Conservation (phyloP, 2,329 filamentous ascomycete species). For the Tolypocladium paradoxum region DNA sequence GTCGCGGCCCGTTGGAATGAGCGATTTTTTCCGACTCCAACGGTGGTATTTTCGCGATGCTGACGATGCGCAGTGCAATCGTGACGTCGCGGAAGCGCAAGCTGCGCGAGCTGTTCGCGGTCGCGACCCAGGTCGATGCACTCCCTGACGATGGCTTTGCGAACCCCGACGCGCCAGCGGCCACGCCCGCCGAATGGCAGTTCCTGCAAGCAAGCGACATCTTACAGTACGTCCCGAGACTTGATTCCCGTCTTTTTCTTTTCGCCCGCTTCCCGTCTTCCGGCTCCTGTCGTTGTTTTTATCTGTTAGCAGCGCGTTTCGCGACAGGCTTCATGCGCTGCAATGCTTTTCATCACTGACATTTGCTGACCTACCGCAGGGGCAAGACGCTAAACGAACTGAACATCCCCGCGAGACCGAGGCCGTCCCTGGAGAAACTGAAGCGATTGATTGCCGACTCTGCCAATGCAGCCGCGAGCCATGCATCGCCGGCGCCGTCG, state of each 20-base stretch:
- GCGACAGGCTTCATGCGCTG: background rate
- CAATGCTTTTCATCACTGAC: background rate
- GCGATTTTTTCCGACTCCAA: conserved; percentile 37
- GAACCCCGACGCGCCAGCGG: conserved; percentile 44
- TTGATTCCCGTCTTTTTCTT: conserved; percentile 8
- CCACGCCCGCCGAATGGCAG: conserved; percentile 39
- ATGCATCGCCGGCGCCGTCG: conserved; percentile 4
- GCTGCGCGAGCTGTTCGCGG: conserved; percentile 73
- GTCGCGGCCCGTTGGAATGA: conserved; percentile 32
- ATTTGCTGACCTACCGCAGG: conserved; percentile 15
- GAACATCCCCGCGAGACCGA: conserved; percentile 39
- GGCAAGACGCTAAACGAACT: conserved; percentile 37
- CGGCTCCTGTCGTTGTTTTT: background rate
- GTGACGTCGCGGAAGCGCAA: conserved; percentile 82
- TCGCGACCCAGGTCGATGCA: conserved; percentile 59
- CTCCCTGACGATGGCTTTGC: conserved; percentile 48
- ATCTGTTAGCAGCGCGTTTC: conserved; percentile 3
- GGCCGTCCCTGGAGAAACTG: conserved; percentile 31
- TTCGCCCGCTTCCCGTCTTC: conserved; percentile 8
- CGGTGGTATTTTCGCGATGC: conserved; percentile 31
- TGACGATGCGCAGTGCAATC: conserved; percentile 50
- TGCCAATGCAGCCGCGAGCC: conserved; percentile 9
- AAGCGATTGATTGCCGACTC: conserved; percentile 25
- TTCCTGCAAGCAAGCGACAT: conserved; percentile 49
- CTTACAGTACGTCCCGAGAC: conserved; percentile 39